A percentile compares a stretch with the other conserved stretches of the same genome.
Conservation (phyloP, 352 stramenopile genomes). For the Phytophthora fragariae region DNA sequence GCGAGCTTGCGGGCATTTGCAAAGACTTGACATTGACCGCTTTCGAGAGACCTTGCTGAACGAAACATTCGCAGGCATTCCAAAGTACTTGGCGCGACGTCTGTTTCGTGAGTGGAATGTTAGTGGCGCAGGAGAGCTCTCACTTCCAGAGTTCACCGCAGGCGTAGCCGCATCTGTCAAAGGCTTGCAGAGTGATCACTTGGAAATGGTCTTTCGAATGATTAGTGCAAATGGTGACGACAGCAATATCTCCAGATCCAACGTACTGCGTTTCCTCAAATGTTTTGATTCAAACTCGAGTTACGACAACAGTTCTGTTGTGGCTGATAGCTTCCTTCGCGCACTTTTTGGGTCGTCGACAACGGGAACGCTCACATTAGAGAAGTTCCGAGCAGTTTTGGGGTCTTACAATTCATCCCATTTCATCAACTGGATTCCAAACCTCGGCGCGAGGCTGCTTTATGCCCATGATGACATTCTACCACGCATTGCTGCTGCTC, state of each 20-base stretch:
- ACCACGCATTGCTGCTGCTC: not conserved
- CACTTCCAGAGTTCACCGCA: constrained; percentile 49
- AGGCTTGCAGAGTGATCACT: constrained; percentile 51
- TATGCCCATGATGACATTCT: not conserved
- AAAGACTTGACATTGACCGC: constrained; percentile 34
- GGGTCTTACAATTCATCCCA: constrained; percentile 7
- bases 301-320: not conserved
- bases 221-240: constrained; percentile 25
- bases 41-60: constrained; percentile 52
- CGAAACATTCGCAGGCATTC: constrained; percentile 47
- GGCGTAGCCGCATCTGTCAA: constrained; percentile 41
- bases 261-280: constrained; percentile 7
- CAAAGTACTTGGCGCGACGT: constrained; percentile 35
- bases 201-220: constrained; percentile 55
- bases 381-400: constrained; percentile 15
- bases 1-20: constrained; percentile 46
- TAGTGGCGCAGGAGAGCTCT: constrained; percentile 29
- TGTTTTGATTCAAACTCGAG: constrained; percentile 5
- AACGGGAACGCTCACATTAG: not conserved
- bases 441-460: constrained; percentile 26
- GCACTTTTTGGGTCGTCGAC: constrained; percentile 5
- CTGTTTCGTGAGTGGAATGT: constrained; percentile 52
- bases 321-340: not conserved
- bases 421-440: constrained; percentile 52
- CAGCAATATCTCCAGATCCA: constrained; percentile 1